Evolutionary conservation across 2,329 filamentous ascomycete species (phyloP), one percentile per base, ranked within the genome.

Genomic region (Alternaria burnsii): DNA sequence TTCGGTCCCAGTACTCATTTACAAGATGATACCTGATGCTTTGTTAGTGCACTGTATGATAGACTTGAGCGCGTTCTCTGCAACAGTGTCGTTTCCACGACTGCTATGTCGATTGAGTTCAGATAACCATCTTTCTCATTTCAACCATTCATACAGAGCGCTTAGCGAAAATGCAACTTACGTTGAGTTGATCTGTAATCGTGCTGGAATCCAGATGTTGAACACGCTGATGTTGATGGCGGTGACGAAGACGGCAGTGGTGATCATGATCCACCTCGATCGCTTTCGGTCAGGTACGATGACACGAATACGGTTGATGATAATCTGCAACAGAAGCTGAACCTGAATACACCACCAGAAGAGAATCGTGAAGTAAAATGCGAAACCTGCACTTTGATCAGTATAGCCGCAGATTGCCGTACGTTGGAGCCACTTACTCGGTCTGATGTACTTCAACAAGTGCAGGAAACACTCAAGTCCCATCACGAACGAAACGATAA

Each of bases 401-500:
- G 51, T 40, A 18, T 8, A 9, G 22, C 3, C 4, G 12, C 6
- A 5, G 16, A 7, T 16, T 20, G 3, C 16, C 11, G 11, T 4
- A 7, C 1, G 20, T 5, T 4, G 4, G 30, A 6, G 2, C n/a
- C 18, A 70, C 70, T 57, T 68, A 74, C 77, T 79, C 8, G 76
- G 76, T 48, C 58, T 71, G 26, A 79, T 74, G 6, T 61, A 36
- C 44, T 77, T 76, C 50, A 74, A 24, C 3, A 80, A 48, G 61
- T 78, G 75, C 48, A 79, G 28, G 57, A 65, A 80, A 60, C 75
- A 74, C 46, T 83, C 76, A 24, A 82, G 60, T 6, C 76, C 78
- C 71, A 84, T 84, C 9, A 75, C 62, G 11, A 82, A 71, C 11
- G 79, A 83, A 4, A 80, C 79, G 1, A 75, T 2, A 4, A 84